Evolutionary conservation across 495 filamentous ascomycete species (phyloP).

Genomic region (Hypoxylon perforatum): DNA sequence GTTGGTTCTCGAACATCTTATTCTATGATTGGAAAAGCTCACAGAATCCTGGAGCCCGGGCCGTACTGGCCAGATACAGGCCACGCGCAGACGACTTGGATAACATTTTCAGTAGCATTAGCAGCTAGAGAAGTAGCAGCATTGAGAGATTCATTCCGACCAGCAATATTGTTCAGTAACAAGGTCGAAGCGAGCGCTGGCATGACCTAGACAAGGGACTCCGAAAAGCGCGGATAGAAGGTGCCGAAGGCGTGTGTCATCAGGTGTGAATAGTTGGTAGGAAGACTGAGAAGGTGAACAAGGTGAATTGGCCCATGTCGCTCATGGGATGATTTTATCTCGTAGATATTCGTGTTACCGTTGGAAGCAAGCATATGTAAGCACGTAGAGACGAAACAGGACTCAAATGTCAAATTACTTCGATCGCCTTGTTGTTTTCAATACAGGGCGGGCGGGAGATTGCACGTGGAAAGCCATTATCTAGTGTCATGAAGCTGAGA

Average conservation of each 20-base stretch:
- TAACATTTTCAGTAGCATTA: conserved; percentile 43
- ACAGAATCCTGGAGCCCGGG: conserved; percentile 65
- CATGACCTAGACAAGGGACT: conserved; percentile 46
- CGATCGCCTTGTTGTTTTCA: conserved; percentile 16
- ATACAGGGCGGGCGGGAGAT: conserved; percentile 25
- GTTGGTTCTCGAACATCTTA: neutral
- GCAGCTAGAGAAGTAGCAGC: conserved; percentile 22
- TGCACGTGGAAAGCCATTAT: conserved; percentile 1
- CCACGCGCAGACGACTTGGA: conserved; percentile 69
- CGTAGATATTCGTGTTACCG: conserved; percentile 5
- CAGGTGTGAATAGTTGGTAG: conserved; percentile 5
- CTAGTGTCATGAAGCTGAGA: neutral
- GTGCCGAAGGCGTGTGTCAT: neutral
- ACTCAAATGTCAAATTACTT: conserved; percentile 20
- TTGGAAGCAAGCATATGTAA: conserved; percentile 6
- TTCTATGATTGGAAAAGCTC: conserved; percentile 34
- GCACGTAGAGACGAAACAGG: neutral
- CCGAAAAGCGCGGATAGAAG: conserved; percentile 1
- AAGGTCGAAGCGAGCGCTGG: conserved; percentile 51
- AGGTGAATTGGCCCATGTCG: conserved; percentile 28
- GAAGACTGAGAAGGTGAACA: neutral
- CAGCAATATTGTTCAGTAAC: conserved; percentile 45
- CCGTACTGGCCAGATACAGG: conserved; percentile 72
- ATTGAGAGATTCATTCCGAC: conserved; percentile 34
- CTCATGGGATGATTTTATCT: conserved; percentile 3